Percentiles rank a stretch among this genome's conserved stretches.
Conservation (phyloP, 345 rosid genomes). For the Lumnitzera littorea region DNA sequence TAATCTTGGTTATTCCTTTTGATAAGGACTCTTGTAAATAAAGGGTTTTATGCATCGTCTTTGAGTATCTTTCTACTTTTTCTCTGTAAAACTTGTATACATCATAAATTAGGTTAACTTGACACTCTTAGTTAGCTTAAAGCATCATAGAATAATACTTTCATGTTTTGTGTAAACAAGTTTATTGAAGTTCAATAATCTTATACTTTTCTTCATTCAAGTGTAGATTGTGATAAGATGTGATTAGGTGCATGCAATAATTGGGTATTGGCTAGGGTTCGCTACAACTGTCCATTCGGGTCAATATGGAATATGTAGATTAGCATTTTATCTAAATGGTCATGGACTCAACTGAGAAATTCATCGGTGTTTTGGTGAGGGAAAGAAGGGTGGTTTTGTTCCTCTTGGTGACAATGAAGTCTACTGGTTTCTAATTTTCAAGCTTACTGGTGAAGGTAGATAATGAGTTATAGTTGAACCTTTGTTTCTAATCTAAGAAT, state of each 20-base stretch:
- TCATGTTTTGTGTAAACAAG: no score
- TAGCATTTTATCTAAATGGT: conserved; percentile 17
- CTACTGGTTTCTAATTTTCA: conserved; percentile 23
- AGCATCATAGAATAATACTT: background rate
- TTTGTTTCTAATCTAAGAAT: no score
- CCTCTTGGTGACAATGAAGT: conserved; percentile 21
- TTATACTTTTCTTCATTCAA: conserved; percentile 2
- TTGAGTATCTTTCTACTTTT: background rate
- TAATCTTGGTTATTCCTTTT: no score
- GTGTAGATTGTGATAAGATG: conserved; percentile 34
- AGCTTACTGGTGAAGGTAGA: conserved; percentile 16
- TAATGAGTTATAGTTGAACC: no score
- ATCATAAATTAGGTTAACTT: no score
- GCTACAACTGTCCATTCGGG: conserved; percentile 15
- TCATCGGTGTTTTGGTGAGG: conserved; percentile 8
- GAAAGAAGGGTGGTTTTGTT: conserved; percentile 19
- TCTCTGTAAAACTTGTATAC: no score
- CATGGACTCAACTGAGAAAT: conserved; percentile 14
- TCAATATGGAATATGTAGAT: conserved; percentile 24
- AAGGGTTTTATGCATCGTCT: no score
- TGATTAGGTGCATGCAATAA: conserved; percentile 33
- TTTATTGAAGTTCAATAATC: no score
- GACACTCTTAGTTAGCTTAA: no score
- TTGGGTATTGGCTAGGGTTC: conserved; percentile 29
- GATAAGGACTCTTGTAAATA: no score